A percentile compares a stretch with the other conserved stretches of the same genome.
phyloP scores from a whole-genome alignment of 2,329 filamentous ascomycete species.

The Epichloe uncinata region DNA sequence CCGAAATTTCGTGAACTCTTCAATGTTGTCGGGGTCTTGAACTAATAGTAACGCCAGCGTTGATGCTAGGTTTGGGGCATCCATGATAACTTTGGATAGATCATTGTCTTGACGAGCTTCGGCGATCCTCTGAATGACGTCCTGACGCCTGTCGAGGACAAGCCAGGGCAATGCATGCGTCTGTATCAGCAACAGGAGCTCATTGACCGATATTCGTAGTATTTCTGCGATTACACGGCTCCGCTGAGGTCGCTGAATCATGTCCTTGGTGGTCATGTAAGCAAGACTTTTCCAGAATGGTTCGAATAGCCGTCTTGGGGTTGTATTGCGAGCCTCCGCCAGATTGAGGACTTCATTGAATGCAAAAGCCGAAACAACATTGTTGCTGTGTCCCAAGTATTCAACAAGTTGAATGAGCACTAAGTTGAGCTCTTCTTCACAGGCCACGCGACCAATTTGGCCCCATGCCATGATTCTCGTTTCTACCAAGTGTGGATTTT shows the following conservation, averaged over 20 bases:
- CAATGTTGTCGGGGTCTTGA: conserved; percentile 43
- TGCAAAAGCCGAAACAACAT: conserved; percentile 64
- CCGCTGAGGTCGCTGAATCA: conserved; percentile 69
- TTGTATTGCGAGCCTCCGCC: conserved; percentile 49
- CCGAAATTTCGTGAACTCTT: conserved; percentile 53
- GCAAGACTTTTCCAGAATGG: conserved; percentile 85
- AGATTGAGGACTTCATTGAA: conserved; percentile 71
- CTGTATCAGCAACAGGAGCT: conserved; percentile 65
- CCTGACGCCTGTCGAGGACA: conserved; percentile 62
- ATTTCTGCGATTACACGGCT: conserved; percentile 69
- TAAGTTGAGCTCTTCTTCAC: conserved; percentile 75
- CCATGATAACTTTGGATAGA: conserved; percentile 40
- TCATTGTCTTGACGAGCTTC: conserved; percentile 61
- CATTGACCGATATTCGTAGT: conserved; percentile 58
- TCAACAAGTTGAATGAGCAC: conserved; percentile 73
- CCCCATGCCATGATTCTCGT: conserved; percentile 77
- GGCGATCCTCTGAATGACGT: conserved; percentile 71
- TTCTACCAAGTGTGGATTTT: conserved; percentile 55
- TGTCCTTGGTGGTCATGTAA: conserved; percentile 68
- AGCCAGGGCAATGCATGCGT: conserved; percentile 74
- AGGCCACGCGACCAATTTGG: conserved; percentile 64
- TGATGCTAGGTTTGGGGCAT: conserved; percentile 41
- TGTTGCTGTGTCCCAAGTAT: conserved; percentile 73
- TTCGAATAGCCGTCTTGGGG: conserved; percentile 58
- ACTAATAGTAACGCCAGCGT: conserved; percentile 47